These are phyloP conservation scores for Melastoma candidum DNA, from an alignment of 441 rosid species.

Conservation along the genomic window DNA sequence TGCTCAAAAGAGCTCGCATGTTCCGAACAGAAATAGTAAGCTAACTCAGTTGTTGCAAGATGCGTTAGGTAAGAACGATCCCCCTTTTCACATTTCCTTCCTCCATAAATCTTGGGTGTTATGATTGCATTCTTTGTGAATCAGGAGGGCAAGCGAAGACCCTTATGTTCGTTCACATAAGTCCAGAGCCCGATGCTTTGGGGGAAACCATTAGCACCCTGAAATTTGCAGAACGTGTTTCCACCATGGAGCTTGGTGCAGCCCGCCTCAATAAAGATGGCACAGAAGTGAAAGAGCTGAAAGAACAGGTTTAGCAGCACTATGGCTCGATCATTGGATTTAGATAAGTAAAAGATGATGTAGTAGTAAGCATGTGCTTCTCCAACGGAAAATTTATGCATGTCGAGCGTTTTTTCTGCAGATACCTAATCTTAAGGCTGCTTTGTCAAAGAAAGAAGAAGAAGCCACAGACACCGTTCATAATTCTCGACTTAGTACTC, in stretches of 20 bases:
- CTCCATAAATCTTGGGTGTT: constrained; percentile 7
- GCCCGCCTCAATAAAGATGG: constrained; percentile 70
- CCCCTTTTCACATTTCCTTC: background rate
- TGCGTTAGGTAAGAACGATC: constrained; percentile 53
- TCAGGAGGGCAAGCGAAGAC: constrained; percentile 94
- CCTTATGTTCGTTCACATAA: constrained; percentile 82
- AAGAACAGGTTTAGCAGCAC: constrained; percentile 45
- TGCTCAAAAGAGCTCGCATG: constrained; percentile 81
- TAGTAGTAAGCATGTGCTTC: too few species aligned
- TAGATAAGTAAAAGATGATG: too few species aligned
- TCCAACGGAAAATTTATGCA: too few species aligned
- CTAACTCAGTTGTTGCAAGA: constrained; percentile 90
- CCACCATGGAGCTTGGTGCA: constrained; percentile 83
- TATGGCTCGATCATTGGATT: too few species aligned
- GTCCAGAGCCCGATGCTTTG: constrained; percentile 71
- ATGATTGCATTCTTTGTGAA: constrained; percentile 7
- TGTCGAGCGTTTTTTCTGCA: constrained; percentile 15
- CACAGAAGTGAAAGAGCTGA: constrained; percentile 73
- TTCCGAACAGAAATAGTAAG: constrained; percentile 86
- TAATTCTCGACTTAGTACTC: constrained; percentile 39
- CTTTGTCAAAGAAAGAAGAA: constrained; percentile 61
- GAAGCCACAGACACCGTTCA: constrained; percentile 33
- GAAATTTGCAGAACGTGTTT: constrained; percentile 86
- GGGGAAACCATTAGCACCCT: constrained; percentile 85
- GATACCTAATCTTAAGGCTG: constrained; percentile 83